A percentile compares a stretch with the other conserved stretches of the same genome.
Conservation (phyloP, 129 eudicot species). For the Tanacetum coccineum region DNA sequence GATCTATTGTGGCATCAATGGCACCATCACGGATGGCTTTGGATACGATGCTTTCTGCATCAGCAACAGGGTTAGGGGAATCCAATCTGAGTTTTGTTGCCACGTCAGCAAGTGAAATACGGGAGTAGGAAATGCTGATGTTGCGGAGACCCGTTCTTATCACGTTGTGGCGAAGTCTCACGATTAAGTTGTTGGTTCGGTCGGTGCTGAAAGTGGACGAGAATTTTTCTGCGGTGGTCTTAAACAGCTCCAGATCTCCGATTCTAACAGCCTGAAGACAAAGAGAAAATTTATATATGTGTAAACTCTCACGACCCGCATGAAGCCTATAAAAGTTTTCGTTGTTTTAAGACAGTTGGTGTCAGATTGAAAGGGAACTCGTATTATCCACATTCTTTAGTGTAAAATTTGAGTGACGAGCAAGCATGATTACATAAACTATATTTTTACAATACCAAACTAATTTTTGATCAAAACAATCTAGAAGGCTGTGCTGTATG, state of each 20-base stretch:
- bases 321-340: no score
- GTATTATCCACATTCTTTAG: no score
- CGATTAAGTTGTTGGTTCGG: slow-evolving; percentile 80
- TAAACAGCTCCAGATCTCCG: slow-evolving; percentile 87
- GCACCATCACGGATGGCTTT: slow-evolving; percentile 98
- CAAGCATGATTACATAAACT: no score
- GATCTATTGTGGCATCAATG: slow-evolving; percentile 89
- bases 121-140: slow-evolving; percentile 92
- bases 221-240: slow-evolving; percentile 70
- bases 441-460: no score
- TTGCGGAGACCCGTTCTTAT: slow-evolving; percentile 95
- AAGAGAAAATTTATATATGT: background rate
- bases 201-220: slow-evolving; percentile 71
- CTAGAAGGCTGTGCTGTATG: no score
- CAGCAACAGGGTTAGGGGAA: slow-evolving; percentile 83
- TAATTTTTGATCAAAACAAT: no score
- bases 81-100: slow-evolving; percentile 81
- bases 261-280: slow-evolving; percentile 81
- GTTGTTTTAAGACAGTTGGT: no score
- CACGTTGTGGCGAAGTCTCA: slow-evolving; percentile 91
- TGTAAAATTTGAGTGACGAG: no score
- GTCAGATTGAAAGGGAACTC: no score
- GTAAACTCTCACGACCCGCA: no score
- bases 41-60: slow-evolving; percentile 89
- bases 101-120: slow-evolving; percentile 81